Conservation (phyloP, 331 rosid genomes). For the Rosa hybrid region DNA sequence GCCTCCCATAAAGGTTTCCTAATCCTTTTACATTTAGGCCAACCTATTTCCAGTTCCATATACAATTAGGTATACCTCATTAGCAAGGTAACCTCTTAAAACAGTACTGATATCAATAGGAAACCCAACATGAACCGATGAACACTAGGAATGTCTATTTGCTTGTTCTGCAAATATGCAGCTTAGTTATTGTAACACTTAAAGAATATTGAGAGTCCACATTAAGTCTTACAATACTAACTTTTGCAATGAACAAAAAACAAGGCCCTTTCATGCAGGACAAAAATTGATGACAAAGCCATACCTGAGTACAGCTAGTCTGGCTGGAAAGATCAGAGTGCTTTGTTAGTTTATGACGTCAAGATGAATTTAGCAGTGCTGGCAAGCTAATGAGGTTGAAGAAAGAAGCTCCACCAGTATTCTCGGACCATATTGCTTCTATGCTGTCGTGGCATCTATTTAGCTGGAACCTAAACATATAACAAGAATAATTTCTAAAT, state of each 20-base stretch:
- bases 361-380: constrained; percentile 76
- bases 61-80: too few relatives aligned
- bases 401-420: constrained; percentile 61
- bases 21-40: too few relatives aligned
- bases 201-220: too few relatives aligned
- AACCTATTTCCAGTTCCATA: too few relatives aligned
- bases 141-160: too few relatives aligned
- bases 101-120: too few relatives aligned
- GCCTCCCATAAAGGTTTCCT: too few relatives aligned
- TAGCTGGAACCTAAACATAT: constrained; percentile 8
- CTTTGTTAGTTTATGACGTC: constrained; percentile 63
- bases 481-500: background rate
- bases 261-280: background rate
- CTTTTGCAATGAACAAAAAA: background rate
- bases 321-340: constrained; percentile 59
- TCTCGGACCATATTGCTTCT: constrained; percentile 80
- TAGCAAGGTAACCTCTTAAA: too few relatives aligned
- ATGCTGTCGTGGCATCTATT: constrained; percentile 44
- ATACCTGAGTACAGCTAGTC: constrained; percentile 59
- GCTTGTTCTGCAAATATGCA: too few relatives aligned
- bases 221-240: too few relatives aligned
- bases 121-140: too few relatives aligned
- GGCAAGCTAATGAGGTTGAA: constrained; percentile 87
- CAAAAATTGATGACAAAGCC: constrained; percentile 23
- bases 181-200: too few relatives aligned